Evolutionary conservation across 306 rosid genomes (phyloP).

Genomic region (Vicia villosa): DNA sequence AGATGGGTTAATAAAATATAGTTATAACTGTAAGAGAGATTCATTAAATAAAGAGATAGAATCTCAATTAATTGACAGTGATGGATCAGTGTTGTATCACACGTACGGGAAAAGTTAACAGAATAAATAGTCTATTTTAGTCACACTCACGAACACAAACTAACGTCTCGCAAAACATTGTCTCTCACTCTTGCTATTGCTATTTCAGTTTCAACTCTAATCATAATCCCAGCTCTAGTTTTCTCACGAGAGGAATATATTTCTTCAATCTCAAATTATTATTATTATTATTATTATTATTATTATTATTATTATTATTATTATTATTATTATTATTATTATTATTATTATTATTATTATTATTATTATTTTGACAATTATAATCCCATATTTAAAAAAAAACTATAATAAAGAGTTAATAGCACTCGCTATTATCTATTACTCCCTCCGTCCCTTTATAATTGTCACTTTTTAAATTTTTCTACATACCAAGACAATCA

Average conservation of each 20-base stretch:
- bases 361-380: too few species aligned
- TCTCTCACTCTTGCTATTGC: not conserved
- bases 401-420: too few species aligned
- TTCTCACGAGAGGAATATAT: not conserved
- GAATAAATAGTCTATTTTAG: conserved; percentile 36
- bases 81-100: conserved; percentile 54
- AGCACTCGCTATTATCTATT: too few species aligned
- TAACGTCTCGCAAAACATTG: not conserved
- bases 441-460: too few species aligned
- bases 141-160: conserved; percentile 30
- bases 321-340: too few species aligned
- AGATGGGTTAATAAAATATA: conserved; percentile 11
- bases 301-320: too few species aligned
- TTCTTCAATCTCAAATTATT: too few species aligned
- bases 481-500: too few species aligned
- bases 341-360: too few species aligned
- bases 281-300: too few species aligned
- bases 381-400: too few species aligned
- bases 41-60: conserved; percentile 43
- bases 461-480: too few species aligned
- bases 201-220: not conserved
- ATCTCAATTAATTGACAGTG: conserved; percentile 66
- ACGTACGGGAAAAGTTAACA: conserved; percentile 66
- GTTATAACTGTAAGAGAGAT: conserved; percentile 12
- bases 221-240: not conserved